phyloP scores from a whole-genome alignment of 352 stramenopile genomes.

The Aphanomyces euteiches region DNA sequence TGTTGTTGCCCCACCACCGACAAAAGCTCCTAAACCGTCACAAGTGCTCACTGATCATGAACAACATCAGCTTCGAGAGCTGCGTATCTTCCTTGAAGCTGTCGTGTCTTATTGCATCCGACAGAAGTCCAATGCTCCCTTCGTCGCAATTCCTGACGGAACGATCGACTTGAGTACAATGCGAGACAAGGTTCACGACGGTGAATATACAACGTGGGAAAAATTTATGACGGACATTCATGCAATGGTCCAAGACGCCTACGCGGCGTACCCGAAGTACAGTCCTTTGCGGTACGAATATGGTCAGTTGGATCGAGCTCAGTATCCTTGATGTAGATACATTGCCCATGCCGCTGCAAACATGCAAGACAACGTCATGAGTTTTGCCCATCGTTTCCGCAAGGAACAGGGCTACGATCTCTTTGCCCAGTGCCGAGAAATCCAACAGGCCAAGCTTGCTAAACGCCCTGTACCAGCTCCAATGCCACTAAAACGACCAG shows the following conservation, averaged over 20 bases:
- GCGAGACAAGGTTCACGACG: slow-evolving; percentile 84
- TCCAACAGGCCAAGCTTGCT: slow-evolving; percentile 46
- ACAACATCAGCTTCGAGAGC: slow-evolving; percentile 77
- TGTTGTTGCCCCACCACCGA: slow-evolving; percentile 51
- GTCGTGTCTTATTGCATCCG: slow-evolving; percentile 79
- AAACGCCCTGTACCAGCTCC: background rate
- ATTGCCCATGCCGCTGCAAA: slow-evolving; percentile 75
- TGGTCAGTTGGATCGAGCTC: background rate
- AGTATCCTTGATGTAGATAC: slow-evolving; percentile 34
- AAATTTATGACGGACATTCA: slow-evolving; percentile 85
- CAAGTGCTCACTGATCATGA: slow-evolving; percentile 59
- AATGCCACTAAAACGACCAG: slow-evolving; percentile 8
- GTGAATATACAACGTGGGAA: slow-evolving; percentile 86
- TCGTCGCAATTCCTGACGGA: slow-evolving; percentile 66
- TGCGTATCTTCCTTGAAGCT: slow-evolving; percentile 84
- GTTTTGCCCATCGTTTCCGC: slow-evolving; percentile 83
- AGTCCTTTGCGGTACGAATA: slow-evolving; percentile 47
- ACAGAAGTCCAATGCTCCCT: slow-evolving; percentile 61
- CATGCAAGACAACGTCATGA: slow-evolving; percentile 89
- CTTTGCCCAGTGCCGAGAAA: slow-evolving; percentile 80
- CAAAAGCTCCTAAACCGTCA: slow-evolving; percentile 39
- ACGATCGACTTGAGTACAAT: slow-evolving; percentile 87
- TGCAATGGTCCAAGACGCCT: slow-evolving; percentile 84
- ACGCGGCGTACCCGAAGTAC: slow-evolving; percentile 85
- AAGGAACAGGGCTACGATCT: slow-evolving; percentile 85